Conservation (phyloP, 805 yeast genomes). For the Hanseniaspora nectarophila region DNA sequence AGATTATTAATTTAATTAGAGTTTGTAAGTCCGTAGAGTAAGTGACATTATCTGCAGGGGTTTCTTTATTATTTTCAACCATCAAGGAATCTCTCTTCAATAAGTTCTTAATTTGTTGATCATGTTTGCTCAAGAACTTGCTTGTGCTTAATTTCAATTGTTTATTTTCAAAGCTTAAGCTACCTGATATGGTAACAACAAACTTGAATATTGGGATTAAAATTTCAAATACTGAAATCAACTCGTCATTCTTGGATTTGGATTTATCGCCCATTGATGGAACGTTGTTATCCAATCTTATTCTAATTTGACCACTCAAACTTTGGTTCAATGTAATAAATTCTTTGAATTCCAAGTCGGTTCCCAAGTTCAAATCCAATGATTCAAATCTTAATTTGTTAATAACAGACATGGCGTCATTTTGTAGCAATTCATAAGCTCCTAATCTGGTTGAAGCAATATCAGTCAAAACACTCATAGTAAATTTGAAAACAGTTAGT, state of each 20-base stretch:
- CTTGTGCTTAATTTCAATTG: slow-evolving; percentile 1
- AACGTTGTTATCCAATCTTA: slow-evolving; percentile 1
- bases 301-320: slow-evolving; percentile 8
- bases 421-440: slow-evolving; percentile 61
- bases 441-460: slow-evolving; percentile 69
- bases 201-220: slow-evolving; percentile 9
- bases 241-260: background rate
- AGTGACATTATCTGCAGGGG: background rate
- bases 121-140: slow-evolving; percentile 5
- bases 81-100: slow-evolving; percentile 14
- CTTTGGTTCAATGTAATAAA: slow-evolving; percentile 7
- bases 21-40: slow-evolving; percentile 6
- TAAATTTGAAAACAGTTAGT: slow-evolving; percentile 62
- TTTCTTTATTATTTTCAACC: background rate
- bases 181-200: background rate
- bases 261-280: background rate
- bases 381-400: slow-evolving; percentile 44
- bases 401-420: slow-evolving; percentile 56
- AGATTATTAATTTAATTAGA: slow-evolving; percentile 1
- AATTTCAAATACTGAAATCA: slow-evolving; percentile 10
- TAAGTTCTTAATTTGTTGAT: slow-evolving; percentile 12
- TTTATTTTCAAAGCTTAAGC: slow-evolving; percentile 10
- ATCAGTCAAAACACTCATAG: slow-evolving; percentile 55
- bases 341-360: slow-evolving; percentile 39
- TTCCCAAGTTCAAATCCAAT: slow-evolving; percentile 71